Evolutionary conservation across 176 grass and related monocot species (phyloP).

Genomic region (Oryza punctata): DNA sequence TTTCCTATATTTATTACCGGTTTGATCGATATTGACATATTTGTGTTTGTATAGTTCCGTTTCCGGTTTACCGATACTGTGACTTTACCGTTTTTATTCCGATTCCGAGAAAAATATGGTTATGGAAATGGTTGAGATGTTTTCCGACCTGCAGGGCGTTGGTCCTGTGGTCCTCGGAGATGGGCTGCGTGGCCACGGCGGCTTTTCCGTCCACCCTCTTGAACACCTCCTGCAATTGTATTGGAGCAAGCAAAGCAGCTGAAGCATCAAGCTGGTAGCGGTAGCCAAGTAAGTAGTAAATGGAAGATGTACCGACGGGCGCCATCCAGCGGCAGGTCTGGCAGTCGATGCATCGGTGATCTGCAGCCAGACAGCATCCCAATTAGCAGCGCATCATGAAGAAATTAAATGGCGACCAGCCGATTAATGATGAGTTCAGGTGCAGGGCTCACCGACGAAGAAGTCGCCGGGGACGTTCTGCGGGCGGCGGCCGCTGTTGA

Average conservation of each 20-base stretch:
- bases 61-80: too few species aligned
- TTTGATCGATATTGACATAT: too few species aligned
- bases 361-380: slow-evolving; percentile 33
- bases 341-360: slow-evolving; percentile 87
- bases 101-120: too few species aligned
- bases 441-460: slow-evolving; percentile 61
- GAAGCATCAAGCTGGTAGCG: too few species aligned
- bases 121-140: too few species aligned
- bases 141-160: slow-evolving; percentile 83
- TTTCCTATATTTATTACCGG: too few species aligned
- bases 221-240: slow-evolving; percentile 63
- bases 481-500: slow-evolving; percentile 32
- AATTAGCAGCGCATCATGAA: background rate
- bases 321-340: slow-evolving; percentile 97
- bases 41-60: too few species aligned
- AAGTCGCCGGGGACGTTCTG: slow-evolving; percentile 72
- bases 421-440: background rate
- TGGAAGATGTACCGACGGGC: slow-evolving; percentile 50
- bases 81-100: too few species aligned
- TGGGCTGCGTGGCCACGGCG: slow-evolving; percentile 65
- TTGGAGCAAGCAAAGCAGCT: too few species aligned
- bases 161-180: slow-evolving; percentile 55
- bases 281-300: too few species aligned
- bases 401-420: too few species aligned
- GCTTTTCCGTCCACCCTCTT: slow-evolving; percentile 58